phyloP scores from a whole-genome alignment of 441 rosid genomes.

The Erysimum pusillum region DNA sequence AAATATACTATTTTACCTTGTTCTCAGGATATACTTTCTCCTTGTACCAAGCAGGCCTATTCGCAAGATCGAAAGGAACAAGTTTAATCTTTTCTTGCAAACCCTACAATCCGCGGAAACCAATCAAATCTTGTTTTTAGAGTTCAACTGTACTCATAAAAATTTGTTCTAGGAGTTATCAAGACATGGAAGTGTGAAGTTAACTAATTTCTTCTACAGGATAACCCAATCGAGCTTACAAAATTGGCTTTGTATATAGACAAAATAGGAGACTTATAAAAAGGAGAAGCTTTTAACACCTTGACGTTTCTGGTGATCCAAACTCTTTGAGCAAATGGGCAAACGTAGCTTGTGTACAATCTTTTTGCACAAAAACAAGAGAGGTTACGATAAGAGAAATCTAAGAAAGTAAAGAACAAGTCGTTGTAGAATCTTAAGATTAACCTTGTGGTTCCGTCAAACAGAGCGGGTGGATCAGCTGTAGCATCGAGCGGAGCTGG shows the following conservation, averaged over 20 bases:
- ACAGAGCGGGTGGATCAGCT: slow-evolving; percentile 58
- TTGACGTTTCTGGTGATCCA: slow-evolving; percentile 70
- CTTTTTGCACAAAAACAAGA: slow-evolving; percentile 29
- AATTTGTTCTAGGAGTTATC: not conserved
- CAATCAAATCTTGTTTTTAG: slow-evolving; percentile 3
- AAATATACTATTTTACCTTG: slow-evolving; percentile 49
- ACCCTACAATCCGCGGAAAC: slow-evolving; percentile 46
- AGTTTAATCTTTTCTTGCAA: slow-evolving; percentile 60
- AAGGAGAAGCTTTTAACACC: slow-evolving; percentile 44
- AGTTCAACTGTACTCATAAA: not conserved
- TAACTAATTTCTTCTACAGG: not conserved
- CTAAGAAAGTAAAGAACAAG: not conserved
- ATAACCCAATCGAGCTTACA: no score
- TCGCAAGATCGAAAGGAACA: slow-evolving; percentile 60
- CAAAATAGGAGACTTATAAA: not conserved
- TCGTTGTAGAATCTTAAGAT: not conserved
- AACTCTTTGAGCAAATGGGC: slow-evolving; percentile 69
- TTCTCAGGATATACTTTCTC: slow-evolving; percentile 59
- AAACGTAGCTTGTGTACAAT: slow-evolving; percentile 57
- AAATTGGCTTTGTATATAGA: no score
- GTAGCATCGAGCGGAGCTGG: slow-evolving; percentile 56
- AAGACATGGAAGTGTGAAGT: not conserved
- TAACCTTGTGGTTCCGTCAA: slow-evolving; percentile 72
- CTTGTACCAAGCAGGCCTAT: slow-evolving; percentile 68
- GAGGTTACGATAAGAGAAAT: not conserved